Percentiles rank a stretch among this genome's conserved stretches.
Conservation (phyloP, 208 protist species). For the Balamuthia mandrillaris region DNA sequence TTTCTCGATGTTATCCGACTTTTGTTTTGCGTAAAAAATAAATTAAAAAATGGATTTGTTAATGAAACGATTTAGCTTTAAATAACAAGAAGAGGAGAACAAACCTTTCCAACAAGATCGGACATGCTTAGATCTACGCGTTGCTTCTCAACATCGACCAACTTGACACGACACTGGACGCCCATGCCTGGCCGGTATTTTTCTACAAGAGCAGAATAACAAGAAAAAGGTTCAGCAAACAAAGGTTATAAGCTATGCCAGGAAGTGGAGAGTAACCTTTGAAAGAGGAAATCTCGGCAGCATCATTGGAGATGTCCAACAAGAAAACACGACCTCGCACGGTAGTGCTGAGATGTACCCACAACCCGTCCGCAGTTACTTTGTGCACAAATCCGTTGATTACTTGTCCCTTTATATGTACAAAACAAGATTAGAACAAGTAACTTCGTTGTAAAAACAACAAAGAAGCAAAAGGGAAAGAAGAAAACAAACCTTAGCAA, state of each 20-base stretch:
- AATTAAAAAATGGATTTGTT: too few species aligned
- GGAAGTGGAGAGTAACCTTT: background rate
- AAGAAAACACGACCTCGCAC: constrained; percentile 18
- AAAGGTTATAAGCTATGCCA: background rate
- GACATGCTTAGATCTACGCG: background rate
- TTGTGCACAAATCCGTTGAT: constrained; percentile 7
- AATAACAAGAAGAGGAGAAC: too few species aligned
- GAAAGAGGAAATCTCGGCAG: background rate
- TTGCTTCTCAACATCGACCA: background rate
- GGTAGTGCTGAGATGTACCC: constrained; percentile 5
- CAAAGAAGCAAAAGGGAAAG: background rate
- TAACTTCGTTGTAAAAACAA: background rate
- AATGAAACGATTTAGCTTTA: too few species aligned
- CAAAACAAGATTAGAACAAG: background rate
- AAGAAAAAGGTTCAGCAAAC: background rate
- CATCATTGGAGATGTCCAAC: constrained; percentile 12
- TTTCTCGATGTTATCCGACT: background rate
- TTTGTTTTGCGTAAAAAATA: background rate
- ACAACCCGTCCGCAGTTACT: constrained; percentile 12
- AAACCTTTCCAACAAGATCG: too few species aligned
- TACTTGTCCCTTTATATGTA: constrained; percentile 3
- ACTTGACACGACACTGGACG: constrained; percentile 29
- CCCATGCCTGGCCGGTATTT: constrained; percentile 17
- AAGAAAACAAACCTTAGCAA: background rate
- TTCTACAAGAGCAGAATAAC: background rate